phyloP scores from a whole-genome alignment of 2,329 filamentous ascomycete genomes.

The Penicillium sp. region DNA sequence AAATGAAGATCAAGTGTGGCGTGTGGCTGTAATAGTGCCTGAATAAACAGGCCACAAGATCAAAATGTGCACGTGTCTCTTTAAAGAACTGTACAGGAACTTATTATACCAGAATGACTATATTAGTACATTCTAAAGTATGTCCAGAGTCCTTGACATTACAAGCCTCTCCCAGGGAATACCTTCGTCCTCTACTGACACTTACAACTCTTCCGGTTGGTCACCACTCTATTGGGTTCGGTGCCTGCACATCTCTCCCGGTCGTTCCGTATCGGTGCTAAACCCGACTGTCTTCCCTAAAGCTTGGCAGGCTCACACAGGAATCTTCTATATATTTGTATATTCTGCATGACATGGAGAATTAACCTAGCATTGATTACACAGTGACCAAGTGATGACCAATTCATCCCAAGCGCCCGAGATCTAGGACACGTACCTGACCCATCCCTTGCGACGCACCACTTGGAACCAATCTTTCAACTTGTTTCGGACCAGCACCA shows the following conservation, averaged over 20 bases:
- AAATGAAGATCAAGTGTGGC: background rate
- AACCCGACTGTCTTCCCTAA: background rate
- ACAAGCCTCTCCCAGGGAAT: background rate
- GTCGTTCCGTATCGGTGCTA: background rate
- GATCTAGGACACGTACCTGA: slow-evolving; percentile 22
- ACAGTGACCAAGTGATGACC: background rate
- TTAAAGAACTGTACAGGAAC: background rate
- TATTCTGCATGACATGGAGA: background rate
- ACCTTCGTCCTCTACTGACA: background rate
- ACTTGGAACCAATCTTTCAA: slow-evolving; percentile 7
- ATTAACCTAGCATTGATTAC: background rate
- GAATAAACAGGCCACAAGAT: slow-evolving; percentile 2
- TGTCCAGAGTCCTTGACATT: background rate
- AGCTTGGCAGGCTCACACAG: background rate
- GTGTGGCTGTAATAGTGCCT: slow-evolving; percentile 10
- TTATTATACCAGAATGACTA: background rate
- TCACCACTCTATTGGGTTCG: background rate
- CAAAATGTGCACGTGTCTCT: background rate
- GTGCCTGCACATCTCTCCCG: slow-evolving; percentile 2
- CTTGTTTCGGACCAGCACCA: slow-evolving; percentile 9
- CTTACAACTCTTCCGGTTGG: background rate
- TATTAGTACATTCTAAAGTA: background rate
- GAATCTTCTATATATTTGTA: background rate
- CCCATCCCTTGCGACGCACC: slow-evolving; percentile 24
- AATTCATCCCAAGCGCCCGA: background rate